Evolutionary conservation across 1,284 basidiomycete genomes (phyloP).

Genomic region (Cryptococcus neoformans): DNA sequence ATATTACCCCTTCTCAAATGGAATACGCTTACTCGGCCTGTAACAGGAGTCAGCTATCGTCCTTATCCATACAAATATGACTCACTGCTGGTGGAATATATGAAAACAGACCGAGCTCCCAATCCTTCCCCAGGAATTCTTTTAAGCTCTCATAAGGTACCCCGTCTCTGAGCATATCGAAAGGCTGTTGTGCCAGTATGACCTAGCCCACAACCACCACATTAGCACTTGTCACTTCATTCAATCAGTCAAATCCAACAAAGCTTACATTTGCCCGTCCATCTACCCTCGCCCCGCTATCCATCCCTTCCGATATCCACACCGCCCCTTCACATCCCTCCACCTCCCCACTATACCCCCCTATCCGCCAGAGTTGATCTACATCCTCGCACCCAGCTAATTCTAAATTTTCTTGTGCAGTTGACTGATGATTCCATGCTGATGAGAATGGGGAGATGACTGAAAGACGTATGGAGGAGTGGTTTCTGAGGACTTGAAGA

Average conservation of each 20-base stretch:
- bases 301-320: constrained; percentile 11
- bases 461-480: constrained; percentile 4
- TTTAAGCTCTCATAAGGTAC: constrained; percentile 3
- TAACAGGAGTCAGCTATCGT: neutral
- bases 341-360: neutral
- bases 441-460: constrained; percentile 10
- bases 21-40: constrained; percentile 14
- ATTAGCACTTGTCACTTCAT: neutral
- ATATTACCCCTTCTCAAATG: too few species aligned
- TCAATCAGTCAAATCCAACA: too few species aligned
- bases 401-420: constrained; percentile 3
- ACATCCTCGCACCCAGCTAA: constrained; percentile 2
- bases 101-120: constrained; percentile 20
- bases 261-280: constrained; percentile 18
- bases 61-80: neutral
- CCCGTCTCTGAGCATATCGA: constrained; percentile 12
- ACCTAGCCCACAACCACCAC: constrained; percentile 9
- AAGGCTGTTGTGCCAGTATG: constrained; percentile 16
- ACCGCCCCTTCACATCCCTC: constrained; percentile 10
- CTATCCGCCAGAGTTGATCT: constrained; percentile 16
- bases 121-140: constrained; percentile 1
- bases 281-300: constrained; percentile 3
- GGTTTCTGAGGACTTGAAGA: neutral
- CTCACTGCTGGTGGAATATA: constrained; percentile 23
- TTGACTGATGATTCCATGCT: constrained; percentile 1